Evolutionary conservation across 2,329 filamentous ascomycete genomes (phyloP).

Genomic region (Aspergillus hortae): DNA sequence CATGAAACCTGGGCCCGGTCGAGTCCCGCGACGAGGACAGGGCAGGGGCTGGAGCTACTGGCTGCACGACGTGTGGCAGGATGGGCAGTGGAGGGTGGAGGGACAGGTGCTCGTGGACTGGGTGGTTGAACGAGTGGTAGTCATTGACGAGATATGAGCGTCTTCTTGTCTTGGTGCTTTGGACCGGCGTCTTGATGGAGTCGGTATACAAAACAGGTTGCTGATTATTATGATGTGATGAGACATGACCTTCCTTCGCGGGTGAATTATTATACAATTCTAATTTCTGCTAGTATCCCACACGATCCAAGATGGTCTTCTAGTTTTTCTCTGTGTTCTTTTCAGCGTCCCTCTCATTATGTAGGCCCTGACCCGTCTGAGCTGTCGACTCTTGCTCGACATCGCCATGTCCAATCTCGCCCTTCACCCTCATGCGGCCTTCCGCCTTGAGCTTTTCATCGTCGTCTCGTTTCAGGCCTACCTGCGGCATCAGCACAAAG

Average conservation of each 20-base stretch:
- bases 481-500: constrained; percentile 36
- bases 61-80: constrained; percentile 36
- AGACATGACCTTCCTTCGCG: constrained; percentile 3
- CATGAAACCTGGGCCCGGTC: constrained; percentile 1
- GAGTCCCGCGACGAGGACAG: constrained; percentile 11
- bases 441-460: constrained; percentile 30
- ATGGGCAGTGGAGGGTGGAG: constrained; percentile 41
- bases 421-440: constrained; percentile 18
- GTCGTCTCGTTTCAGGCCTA: constrained; percentile 25
- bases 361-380: background rate
- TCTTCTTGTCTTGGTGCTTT: background rate
- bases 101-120: constrained; percentile 39
- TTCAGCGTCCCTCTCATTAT: background rate
- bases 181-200: background rate
- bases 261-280: background rate
- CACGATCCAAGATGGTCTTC: background rate
- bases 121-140: constrained; percentile 38
- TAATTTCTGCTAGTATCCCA: background rate
- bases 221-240: constrained; percentile 4
- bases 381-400: constrained; percentile 3
- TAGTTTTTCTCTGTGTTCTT: background rate
- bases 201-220: background rate
- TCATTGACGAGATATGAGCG: constrained; percentile 30
- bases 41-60: constrained; percentile 31
- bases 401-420: constrained; percentile 11